A percentile compares a stretch with the other conserved stretches of the same genome.
Evolutionary conservation across 805 yeast species (phyloP).

Genomic region (Starmera amethionina): DNA sequence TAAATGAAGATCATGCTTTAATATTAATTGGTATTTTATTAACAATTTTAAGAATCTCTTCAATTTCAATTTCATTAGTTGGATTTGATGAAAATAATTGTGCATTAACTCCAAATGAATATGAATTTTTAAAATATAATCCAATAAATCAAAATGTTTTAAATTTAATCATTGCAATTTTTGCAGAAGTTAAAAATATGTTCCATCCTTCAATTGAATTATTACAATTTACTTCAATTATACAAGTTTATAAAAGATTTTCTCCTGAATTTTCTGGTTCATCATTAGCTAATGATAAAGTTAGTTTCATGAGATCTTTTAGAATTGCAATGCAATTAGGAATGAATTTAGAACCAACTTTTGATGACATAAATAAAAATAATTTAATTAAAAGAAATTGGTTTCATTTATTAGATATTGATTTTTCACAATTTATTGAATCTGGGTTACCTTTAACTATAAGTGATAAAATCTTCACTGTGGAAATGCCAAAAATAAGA

Average conservation of each 20-base stretch:
- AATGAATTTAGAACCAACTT: neutral
- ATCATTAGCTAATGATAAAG: neutral
- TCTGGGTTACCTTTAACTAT: neutral
- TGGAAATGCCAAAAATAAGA: neutral
- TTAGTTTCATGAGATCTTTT: neutral
- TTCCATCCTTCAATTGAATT: neutral
- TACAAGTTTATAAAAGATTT: neutral
- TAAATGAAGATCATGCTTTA: neutral
- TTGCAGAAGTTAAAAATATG: neutral
- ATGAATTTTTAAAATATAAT: neutral
- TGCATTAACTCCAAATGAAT: too few species aligned
- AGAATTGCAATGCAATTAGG: neutral
- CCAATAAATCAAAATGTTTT: neutral
- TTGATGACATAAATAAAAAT: neutral
- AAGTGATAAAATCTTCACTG: neutral
- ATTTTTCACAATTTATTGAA: neutral
- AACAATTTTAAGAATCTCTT: neutral
- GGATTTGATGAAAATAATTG: neutral
- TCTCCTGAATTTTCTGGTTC: neutral
- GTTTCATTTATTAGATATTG: neutral
- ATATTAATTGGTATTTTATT: neutral
- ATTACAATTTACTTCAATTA: neutral
- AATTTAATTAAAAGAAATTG: neutral
- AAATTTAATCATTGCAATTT: neutral
- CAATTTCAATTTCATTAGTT: neutral